Evolutionary conservation across 768 basidiomycete genomes (phyloP).

Genomic region (Lanmaoa pseudosensibilis): DNA sequence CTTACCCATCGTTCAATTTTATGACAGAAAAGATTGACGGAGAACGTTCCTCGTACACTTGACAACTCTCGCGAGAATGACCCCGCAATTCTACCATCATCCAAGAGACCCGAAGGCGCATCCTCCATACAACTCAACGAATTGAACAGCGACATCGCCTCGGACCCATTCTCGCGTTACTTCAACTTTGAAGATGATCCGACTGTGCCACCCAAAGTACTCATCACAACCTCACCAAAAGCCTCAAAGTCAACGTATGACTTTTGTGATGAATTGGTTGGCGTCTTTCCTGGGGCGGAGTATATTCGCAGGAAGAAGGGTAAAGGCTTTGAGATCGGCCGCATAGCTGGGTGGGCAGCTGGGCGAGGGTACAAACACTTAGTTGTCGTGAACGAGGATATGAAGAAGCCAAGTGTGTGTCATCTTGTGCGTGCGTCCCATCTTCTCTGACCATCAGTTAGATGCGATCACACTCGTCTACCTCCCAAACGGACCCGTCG

Average conservation of each 20-base stretch:
- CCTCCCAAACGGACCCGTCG: constrained; percentile 89
- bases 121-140: constrained; percentile 53
- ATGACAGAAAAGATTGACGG: constrained; percentile 75
- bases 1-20: background rate
- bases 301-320: constrained; percentile 85
- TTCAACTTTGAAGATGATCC: constrained; percentile 70
- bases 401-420: constrained; percentile 86
- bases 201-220: constrained; percentile 75
- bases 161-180: constrained; percentile 77
- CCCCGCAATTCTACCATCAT: constrained; percentile 42
- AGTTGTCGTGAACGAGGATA: constrained; percentile 93
- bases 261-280: constrained; percentile 89
- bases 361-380: constrained; percentile 86
- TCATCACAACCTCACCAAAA: constrained; percentile 88
- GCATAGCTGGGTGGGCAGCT: constrained; percentile 91
- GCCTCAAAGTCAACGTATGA: constrained; percentile 88
- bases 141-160: constrained; percentile 63
- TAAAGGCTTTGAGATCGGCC: constrained; percentile 86
- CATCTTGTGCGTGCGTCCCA: background rate
- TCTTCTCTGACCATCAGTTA: constrained; percentile 33
- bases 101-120: constrained; percentile 26
- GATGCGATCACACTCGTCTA: constrained; percentile 92
- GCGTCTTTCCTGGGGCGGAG: constrained; percentile 89
- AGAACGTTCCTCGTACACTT: constrained; percentile 88
- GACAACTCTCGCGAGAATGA: constrained; percentile 92